These are phyloP conservation scores for Panicum hallii DNA, from an alignment of 202 grass and related monocot species.

Conservation along the genomic window DNA sequence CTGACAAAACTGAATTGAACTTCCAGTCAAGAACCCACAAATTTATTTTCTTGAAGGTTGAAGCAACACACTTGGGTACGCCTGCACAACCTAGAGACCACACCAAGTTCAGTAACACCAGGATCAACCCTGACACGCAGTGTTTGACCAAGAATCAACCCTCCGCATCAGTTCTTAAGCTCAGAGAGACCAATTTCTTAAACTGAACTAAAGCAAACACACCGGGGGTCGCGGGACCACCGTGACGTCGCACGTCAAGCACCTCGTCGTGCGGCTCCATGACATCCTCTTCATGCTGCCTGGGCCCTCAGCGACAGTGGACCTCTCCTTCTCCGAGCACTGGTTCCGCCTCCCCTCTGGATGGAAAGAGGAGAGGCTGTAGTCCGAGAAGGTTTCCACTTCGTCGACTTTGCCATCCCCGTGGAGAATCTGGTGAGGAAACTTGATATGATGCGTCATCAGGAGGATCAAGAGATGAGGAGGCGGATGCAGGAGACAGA, in stretches of 20 bases:
- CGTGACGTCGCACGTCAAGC: not conserved
- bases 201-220: not conserved
- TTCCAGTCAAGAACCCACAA: not conserved
- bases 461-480: not conserved
- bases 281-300: not conserved
- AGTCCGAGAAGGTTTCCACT: not conserved
- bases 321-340: not conserved
- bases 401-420: not conserved
- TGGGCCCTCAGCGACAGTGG: not conserved
- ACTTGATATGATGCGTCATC: not conserved
- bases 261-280: not conserved
- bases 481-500: not conserved
- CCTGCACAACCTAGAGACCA: not conserved
- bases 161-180: not conserved
- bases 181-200: not conserved
- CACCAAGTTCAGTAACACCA: not conserved
- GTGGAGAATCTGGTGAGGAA: conserved; percentile 20
- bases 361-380: conserved; percentile 23
- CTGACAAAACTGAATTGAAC: not conserved
- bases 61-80: not conserved
- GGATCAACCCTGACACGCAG: not conserved
- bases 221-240: not conserved
- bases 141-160: not conserved
- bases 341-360: not conserved
- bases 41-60: not conserved